A percentile compares a stretch with the other conserved stretches of the same genome.
These are phyloP conservation scores for Globisporangium splendens DNA, from an alignment of 352 stramenopile genomes.

Conservation along the genomic window DNA sequence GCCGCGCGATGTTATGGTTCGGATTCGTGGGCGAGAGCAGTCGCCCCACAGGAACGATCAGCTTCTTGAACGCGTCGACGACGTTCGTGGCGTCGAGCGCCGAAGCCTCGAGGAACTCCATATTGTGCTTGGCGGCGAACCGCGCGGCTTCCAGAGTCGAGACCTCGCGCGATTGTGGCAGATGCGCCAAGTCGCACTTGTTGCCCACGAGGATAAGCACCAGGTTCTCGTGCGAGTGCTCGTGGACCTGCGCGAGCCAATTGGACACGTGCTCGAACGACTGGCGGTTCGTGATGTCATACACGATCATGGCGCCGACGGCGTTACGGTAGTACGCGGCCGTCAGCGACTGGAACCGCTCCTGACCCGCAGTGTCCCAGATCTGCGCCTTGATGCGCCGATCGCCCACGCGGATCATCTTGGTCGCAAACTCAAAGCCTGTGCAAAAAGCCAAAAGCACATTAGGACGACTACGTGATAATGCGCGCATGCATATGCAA, in stretches of 20 bases:
- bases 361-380: constrained; percentile 87
- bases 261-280: constrained; percentile 80
- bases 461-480: neutral
- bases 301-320: constrained; percentile 90
- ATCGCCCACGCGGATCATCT: constrained; percentile 81
- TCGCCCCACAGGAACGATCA: constrained; percentile 81
- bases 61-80: constrained; percentile 84
- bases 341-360: constrained; percentile 90
- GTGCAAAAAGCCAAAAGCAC: neutral
- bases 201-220: constrained; percentile 85
- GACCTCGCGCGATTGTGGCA: constrained; percentile 73
- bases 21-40: constrained; percentile 60
- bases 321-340: constrained; percentile 91
- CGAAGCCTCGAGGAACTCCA: constrained; percentile 88
- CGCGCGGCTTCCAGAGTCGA: constrained; percentile 83
- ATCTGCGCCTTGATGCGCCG: constrained; percentile 86
- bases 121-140: constrained; percentile 73
- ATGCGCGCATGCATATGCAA: neutral
- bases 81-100: constrained; percentile 85
- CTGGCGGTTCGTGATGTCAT: constrained; percentile 88
- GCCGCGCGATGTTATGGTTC: constrained; percentile 51
- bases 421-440: constrained; percentile 87
- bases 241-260: constrained; percentile 79
- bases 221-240: constrained; percentile 80
- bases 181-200: constrained; percentile 83